Base-by-base conservation (phyloP, 352 stramenopile genomes). In the Plasmopara viticola region DNA sequence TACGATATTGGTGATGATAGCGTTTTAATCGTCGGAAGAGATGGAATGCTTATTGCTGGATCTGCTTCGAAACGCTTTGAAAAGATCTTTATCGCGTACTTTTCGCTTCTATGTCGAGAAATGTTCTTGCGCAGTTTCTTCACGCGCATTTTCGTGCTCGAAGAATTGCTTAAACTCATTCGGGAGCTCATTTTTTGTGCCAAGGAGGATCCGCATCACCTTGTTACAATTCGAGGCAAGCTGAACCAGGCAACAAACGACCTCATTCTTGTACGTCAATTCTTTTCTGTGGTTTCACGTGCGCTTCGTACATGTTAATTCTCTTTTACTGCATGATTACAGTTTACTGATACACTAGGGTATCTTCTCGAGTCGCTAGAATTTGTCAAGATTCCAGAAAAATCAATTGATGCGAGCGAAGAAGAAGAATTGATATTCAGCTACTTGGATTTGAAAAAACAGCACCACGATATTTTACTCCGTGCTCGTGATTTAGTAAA, bases 101-200 rank as follows among this genome's bases (percentile, higher is more conserved):
- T 98, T 17, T 90, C 93, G 58, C 94, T 98, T 52, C 78, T 95
- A 38, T 96, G 87, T 48, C 92, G 96, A 30, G 95, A 98, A 62
- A 93, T 98, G 47, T 98, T 98, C 53, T 55, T 98, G 43, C 88
- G 96, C 63, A 98, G 97, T 66, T 98, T 96, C 70, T 98, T 98
- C 58, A 94, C 87, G 28, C 74, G 94, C 28, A 84, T 97, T 41
- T 98, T 96, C 70, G 95, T 98, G 48, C 73, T 98, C 6, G 91
- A 91, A 48, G 94, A 97, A 64, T 86, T 97, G 42, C 86, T 98
- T 56, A 95, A 97, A 52, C 76, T 86, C n/a, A 92, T 88, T 9
- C 83, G 90, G 47, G 60, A 85, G 45, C 76, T 97, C 41, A 93
- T 98, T 44, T 89, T 96, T 45, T 70, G 70, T 9, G 86, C 86